Percentiles rank a stretch among this genome's conserved stretches.
Evolutionary conservation across 139 green algal species (phyloP).

Genomic region (Zygnema circumcarinatum): DNA sequence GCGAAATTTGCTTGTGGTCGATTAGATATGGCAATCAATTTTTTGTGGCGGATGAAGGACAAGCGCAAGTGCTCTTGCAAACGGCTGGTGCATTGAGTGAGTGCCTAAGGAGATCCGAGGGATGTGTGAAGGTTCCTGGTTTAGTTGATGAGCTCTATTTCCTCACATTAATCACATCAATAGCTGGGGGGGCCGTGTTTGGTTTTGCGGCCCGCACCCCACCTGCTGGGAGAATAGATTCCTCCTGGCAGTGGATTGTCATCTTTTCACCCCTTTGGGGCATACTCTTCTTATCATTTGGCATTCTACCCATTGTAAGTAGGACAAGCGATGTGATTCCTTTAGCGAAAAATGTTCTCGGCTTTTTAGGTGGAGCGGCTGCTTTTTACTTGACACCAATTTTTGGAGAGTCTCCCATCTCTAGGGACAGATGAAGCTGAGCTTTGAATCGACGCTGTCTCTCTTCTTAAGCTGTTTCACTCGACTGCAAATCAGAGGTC

Average conservation of each 20-base stretch:
- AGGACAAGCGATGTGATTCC: conserved; percentile 45
- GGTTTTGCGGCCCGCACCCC: conserved; percentile 54
- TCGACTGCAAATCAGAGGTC: no score
- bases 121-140: conserved; percentile 51
- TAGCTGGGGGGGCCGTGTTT: conserved; percentile 58
- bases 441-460: no score
- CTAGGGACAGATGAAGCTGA: no score
- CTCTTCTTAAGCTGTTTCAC: no score
- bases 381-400: conserved; percentile 53
- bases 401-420: conserved; percentile 35
- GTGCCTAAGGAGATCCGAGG: conserved; percentile 45
- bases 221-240: conserved; percentile 51
- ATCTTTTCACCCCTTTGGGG: conserved; percentile 56
- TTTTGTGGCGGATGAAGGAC: conserved; percentile 53
- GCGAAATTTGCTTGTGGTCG: neutral
- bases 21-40: conserved; percentile 49
- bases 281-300: conserved; percentile 55
- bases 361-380: conserved; percentile 47
- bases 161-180: conserved; percentile 57
- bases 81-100: conserved; percentile 15
- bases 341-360: conserved; percentile 34
- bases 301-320: conserved; percentile 29
- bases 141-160: conserved; percentile 63
- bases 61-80: conserved; percentile 5
- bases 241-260: conserved; percentile 57